Conservation (phyloP, 2,329 filamentous ascomycete species). For the Diaporthe australafricana region DNA sequence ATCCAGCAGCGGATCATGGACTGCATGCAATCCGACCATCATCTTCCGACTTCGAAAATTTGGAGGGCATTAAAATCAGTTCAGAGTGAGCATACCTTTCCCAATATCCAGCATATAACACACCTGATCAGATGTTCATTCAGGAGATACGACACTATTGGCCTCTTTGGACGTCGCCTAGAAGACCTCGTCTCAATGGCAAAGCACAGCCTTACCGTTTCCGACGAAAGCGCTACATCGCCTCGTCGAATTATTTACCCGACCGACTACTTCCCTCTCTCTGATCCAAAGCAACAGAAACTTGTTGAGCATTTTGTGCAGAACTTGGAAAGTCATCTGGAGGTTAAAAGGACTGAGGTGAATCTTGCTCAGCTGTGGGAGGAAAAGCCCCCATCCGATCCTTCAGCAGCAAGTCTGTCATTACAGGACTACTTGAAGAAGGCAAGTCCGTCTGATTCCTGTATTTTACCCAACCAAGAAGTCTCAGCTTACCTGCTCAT, state of each 20-base stretch:
- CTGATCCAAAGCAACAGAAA: slow-evolving; percentile 24
- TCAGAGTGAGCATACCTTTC: slow-evolving; percentile 27
- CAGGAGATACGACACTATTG: slow-evolving; percentile 36
- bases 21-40: slow-evolving; percentile 34
- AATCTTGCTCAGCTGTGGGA: slow-evolving; percentile 27
- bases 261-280: slow-evolving; percentile 30
- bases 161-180: slow-evolving; percentile 25
- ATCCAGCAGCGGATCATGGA: slow-evolving; percentile 29
- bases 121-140: neutral
- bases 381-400: slow-evolving; percentile 6
- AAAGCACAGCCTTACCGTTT: slow-evolving; percentile 26
- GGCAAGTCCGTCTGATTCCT: neutral
- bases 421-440: slow-evolving; percentile 33
- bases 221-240: neutral
- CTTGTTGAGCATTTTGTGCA: slow-evolving; percentile 28
- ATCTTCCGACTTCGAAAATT: slow-evolving; percentile 15
- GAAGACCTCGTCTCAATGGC: slow-evolving; percentile 21
- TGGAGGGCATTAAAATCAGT: slow-evolving; percentile 24
- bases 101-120: too few species aligned
- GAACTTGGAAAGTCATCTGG: slow-evolving; percentile 26
- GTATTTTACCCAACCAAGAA: too few species aligned
- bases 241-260: slow-evolving; percentile 30
- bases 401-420: neutral
- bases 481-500: neutral
- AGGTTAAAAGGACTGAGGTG: neutral